These are phyloP conservation scores for Coemansia sp. DNA, from an alignment of 192 early-diverging fungal species.

Conservation along the genomic window DNA sequence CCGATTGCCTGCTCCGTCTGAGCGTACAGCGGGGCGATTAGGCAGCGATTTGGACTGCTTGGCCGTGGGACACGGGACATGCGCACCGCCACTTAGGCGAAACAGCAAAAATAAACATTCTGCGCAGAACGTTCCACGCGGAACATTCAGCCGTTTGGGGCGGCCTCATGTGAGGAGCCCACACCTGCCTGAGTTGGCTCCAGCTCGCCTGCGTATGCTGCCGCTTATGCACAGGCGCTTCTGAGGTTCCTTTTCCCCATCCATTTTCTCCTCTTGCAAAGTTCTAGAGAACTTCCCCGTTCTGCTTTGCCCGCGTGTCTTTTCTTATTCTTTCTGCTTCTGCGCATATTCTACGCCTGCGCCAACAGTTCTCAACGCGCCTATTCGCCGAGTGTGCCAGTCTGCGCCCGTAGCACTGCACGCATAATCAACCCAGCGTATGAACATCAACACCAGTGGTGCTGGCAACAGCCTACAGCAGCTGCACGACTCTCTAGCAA, in stretches of 20 bases:
- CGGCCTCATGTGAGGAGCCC: constrained; percentile 3
- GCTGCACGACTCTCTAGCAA: constrained; percentile 41
- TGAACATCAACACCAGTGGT: constrained; percentile 32
- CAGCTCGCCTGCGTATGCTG: background rate
- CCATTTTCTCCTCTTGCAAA: background rate
- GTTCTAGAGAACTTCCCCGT: constrained; percentile 9
- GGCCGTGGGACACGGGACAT: background rate
- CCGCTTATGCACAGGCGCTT: constrained; percentile 11
- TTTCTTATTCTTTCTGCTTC: background rate
- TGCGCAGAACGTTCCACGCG: constrained; percentile 33
- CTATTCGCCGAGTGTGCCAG: background rate
- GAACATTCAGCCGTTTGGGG: constrained; percentile 30
- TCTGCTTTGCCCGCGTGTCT: background rate
- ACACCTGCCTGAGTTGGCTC: background rate
- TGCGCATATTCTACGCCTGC: constrained; percentile 4
- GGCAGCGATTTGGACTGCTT: background rate
- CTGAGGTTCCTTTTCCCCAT: constrained; percentile 10
- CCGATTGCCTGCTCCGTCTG: too few relatives aligned
- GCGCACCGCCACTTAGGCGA: background rate
- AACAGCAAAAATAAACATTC: constrained; percentile 21
- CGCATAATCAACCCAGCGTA: constrained; percentile 3
- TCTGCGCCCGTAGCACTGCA: background rate
- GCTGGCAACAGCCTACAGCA: constrained; percentile 35
- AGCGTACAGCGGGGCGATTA: too few relatives aligned
- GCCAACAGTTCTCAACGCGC: background rate